phyloP scores from a whole-genome alignment of 192 early-diverging fungal species.

The Backusella tuberculispora region DNA sequence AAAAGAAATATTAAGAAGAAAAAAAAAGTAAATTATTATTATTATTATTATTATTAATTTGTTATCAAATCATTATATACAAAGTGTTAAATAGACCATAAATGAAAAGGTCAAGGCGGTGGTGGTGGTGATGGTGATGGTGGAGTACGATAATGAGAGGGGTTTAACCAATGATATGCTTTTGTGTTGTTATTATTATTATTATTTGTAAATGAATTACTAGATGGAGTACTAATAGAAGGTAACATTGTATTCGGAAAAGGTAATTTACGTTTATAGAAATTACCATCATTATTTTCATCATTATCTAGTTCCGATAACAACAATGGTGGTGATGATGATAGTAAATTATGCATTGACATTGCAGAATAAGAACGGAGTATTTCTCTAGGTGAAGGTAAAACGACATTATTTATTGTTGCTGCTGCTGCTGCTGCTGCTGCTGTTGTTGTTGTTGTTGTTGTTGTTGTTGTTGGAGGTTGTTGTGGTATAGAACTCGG shows the following conservation, averaged over 20 bases:
- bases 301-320: no score
- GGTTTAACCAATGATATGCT: background rate
- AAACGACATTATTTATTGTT: background rate
- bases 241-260: constrained; percentile 1
- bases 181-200: no score
- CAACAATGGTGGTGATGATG: background rate
- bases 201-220: background rate
- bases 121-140: background rate
- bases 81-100: no score
- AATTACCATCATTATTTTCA: background rate
- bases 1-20: no score
- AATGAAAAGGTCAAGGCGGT: background rate
- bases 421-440: background rate
- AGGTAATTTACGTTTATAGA: background rate
- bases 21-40: no score
- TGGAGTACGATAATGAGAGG: background rate
- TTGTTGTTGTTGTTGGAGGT: background rate
- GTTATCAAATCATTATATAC: no score
- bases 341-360: constrained; percentile 20
- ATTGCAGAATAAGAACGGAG: background rate
- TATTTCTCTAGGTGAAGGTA: constrained; percentile 19
- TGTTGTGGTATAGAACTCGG: background rate
- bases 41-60: no score
- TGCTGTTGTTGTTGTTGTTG: background rate
- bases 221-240: background rate